Conservation (phyloP, 805 yeast genomes). For the Tetrapisispora taiwanensis region DNA sequence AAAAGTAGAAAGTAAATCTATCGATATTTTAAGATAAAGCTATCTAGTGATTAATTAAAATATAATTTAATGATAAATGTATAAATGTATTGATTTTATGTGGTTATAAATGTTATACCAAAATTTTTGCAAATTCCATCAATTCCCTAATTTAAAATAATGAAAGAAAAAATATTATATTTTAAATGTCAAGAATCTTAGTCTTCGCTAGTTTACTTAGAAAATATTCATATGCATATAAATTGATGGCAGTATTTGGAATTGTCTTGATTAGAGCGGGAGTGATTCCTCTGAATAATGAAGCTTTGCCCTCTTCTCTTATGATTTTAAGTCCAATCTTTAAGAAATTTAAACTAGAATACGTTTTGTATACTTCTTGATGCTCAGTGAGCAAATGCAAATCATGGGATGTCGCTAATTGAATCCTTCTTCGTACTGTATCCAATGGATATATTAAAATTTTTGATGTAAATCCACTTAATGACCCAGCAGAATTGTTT, state of each 20-base stretch:
- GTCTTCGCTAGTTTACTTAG: background rate
- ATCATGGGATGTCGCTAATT: conserved; percentile 31
- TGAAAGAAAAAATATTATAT: too few species aligned
- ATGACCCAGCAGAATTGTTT: conserved; percentile 55
- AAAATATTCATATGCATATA: conserved; percentile 45
- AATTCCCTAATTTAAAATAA: too few species aligned
- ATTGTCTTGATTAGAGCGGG: conserved; percentile 66
- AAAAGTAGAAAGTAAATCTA: too few species aligned
- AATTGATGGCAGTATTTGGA: conserved; percentile 57
- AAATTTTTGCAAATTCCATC: too few species aligned
- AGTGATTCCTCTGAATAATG: conserved; percentile 61
- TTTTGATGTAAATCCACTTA: conserved; percentile 72
- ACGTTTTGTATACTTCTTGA: conserved; percentile 8
- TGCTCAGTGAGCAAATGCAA: conserved; percentile 12
- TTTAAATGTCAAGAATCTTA: background rate
- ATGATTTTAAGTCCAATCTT: conserved; percentile 32
- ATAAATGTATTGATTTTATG: too few species aligned
- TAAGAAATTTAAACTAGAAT: conserved; percentile 17
- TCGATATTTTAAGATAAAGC: too few species aligned
- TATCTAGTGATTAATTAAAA: too few species aligned
- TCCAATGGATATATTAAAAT: conserved; percentile 77
- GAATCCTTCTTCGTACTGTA: conserved; percentile 66
- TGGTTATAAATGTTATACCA: too few species aligned
- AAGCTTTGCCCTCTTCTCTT: conserved; percentile 45
- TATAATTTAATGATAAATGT: too few species aligned